Evolutionary conservation across 1,284 basidiomycete genomes (phyloP), one percentile per base, ranked within the genome.

Genomic region (Fomitopsis schrenkii): DNA sequence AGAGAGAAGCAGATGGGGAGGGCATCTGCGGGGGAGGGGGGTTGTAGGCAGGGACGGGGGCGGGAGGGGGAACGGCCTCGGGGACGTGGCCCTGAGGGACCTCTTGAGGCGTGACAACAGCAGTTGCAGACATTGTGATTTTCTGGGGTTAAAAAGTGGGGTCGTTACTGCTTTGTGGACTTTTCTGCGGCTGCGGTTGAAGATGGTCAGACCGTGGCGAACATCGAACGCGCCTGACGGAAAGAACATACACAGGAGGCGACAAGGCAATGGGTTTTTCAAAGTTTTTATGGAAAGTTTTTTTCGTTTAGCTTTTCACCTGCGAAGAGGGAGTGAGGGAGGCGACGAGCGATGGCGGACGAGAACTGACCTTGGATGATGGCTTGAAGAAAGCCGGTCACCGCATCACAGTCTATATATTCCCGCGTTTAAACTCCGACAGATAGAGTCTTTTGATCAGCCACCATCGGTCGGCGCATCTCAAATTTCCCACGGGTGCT

Each of bases 1-100:
- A 99, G 72, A 99, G 93, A 64, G 95, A 97, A 42, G 96, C 94
- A 62, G 91, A 93, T 50, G 91, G 90, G 62, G 90, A 83, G 62
- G 89, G 80, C 63, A 85, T 79, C 60, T 82, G 80, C 14, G 84
- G 77, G 55, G 84, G 81, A 35, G 82, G 76, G 65, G 83, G 78
- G 72, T 83, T 85, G 77, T 86, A 86, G 55, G 83, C 80, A 44
- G 86, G 77, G 61, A 84, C 82, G 66, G 65, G 71, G 41, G 68
- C 63, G 55, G 68, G 64, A 42, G 66, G 63, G 52, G 70, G 69
- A 64, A 76, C 77, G 63, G 79, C 71, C 67, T 81, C 79, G 41
- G 75, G 67, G 60, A 77, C 74, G 59, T 62, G 68, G 36, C 56
- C 59, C 63, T 76, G 70, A 46, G 72, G 63, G 61, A 66, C 69